Percentiles rank a stretch among this genome's conserved stretches.
Evolutionary conservation across 768 basidiomycete species (phyloP).

Genomic region (Suillus discolor): DNA sequence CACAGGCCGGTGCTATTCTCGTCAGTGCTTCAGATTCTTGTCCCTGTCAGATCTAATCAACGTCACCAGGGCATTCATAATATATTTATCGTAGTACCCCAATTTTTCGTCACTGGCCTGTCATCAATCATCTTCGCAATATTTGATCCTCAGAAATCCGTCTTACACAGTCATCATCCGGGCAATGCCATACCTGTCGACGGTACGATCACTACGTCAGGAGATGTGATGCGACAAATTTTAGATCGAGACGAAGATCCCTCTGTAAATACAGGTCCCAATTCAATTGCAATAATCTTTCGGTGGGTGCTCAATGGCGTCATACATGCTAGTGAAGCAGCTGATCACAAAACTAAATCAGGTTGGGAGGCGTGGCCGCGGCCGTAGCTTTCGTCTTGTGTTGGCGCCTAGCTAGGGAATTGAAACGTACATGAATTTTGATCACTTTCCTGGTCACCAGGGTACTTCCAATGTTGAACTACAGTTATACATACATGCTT

Average conservation of each 20-base stretch:
- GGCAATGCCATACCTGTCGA: slow-evolving; percentile 17
- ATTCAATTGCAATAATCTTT: slow-evolving; percentile 82
- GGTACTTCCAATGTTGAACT: neutral
- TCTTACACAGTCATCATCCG: slow-evolving; percentile 37
- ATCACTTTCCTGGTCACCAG: neutral
- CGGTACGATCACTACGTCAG: slow-evolving; percentile 12
- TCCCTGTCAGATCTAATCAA: slow-evolving; percentile 5
- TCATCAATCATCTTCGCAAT: slow-evolving; percentile 86
- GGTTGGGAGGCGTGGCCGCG: slow-evolving; percentile 60
- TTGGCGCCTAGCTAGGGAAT: slow-evolving; percentile 55
- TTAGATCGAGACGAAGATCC: slow-evolving; percentile 17
- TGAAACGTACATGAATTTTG: slow-evolving; percentile 41
- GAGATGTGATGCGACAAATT: slow-evolving; percentile 10
- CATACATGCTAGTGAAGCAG: slow-evolving; percentile 1
- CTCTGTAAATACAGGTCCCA: slow-evolving; percentile 37
- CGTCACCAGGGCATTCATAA: slow-evolving; percentile 85
- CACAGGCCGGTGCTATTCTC: slow-evolving; percentile 87
- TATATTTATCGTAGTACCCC: slow-evolving; percentile 90
- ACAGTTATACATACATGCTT: neutral
- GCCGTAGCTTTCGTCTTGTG: slow-evolving; percentile 56
- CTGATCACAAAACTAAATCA: slow-evolving; percentile 24
- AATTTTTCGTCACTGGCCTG: slow-evolving; percentile 88
- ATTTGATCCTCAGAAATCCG: slow-evolving; percentile 65
- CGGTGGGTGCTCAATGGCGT: slow-evolving; percentile 49
- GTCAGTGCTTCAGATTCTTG: slow-evolving; percentile 43